These are phyloP conservation scores for Stellera chamaejasme DNA, from an alignment of 345 rosid genomes.

Conservation along the genomic window DNA sequence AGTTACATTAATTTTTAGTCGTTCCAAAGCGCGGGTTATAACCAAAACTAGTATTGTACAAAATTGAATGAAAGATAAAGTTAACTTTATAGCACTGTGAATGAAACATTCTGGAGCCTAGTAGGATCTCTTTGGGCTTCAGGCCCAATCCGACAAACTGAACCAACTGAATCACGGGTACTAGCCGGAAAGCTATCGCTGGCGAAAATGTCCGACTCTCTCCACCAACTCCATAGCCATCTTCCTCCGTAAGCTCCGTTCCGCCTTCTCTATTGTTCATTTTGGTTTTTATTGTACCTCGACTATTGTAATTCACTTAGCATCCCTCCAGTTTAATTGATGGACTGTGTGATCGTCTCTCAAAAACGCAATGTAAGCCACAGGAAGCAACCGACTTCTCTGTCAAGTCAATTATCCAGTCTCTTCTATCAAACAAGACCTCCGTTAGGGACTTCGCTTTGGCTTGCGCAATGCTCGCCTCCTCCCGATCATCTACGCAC, in stretches of 20 bases:
- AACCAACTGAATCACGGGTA: no score
- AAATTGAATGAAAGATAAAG: no score
- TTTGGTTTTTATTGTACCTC: background rate
- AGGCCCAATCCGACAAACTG: no score
- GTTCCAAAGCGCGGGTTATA: no score
- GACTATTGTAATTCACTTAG: background rate
- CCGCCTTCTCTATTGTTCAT: constrained; percentile 3
- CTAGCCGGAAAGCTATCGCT: no score
- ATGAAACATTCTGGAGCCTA: no score
- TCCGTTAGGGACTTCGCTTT: constrained; percentile 40
- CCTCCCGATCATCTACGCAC: constrained; percentile 46
- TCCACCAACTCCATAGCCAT: constrained; percentile 29
- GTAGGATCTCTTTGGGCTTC: no score
- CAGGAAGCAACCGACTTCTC: constrained; percentile 35
- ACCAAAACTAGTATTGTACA: no score
- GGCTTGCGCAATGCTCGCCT: constrained; percentile 60
- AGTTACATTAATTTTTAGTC: no score
- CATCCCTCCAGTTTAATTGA: constrained; percentile 32
- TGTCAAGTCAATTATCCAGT: constrained; percentile 39
- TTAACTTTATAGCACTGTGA: no score
- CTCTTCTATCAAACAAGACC: constrained; percentile 33
- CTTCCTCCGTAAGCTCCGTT: constrained; percentile 39
- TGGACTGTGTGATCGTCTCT: constrained; percentile 34
- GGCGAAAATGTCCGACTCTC: constrained; percentile 28
- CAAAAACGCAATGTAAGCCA: constrained; percentile 29